A percentile compares a stretch with the other conserved stretches of the same genome.
Evolutionary conservation across 306 rosid species (phyloP).

Genomic region (Cucumis sativus): Cucumber_9930_V3 NC_026661.2:20972001-20972500

Average conservation of each 20-base stretch:
- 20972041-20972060: neutral
- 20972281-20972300: neutral
- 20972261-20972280: conserved; percentile 19
- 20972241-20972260: neutral
- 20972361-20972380: conserved; percentile 22
- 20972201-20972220: conserved; percentile 3
- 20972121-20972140: neutral
- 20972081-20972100: neutral
- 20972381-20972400: conserved; percentile 11
- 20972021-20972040: neutral
- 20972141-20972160: too few species aligned
- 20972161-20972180: neutral
- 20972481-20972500: neutral
- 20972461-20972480: conserved; percentile 16
- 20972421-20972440: conserved; percentile 16
- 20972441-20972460: conserved; percentile 19
- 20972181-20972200: conserved; percentile 15
- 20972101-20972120: neutral
- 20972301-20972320: neutral
- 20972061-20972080: too few species aligned
- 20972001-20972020: neutral
- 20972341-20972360: neutral
- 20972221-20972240: neutral
- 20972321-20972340: neutral
- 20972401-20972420: conserved; percentile 11